phyloP scores from a whole-genome alignment of 2,329 filamentous ascomycete genomes.

The Cladophialophora yegresii region DNA sequence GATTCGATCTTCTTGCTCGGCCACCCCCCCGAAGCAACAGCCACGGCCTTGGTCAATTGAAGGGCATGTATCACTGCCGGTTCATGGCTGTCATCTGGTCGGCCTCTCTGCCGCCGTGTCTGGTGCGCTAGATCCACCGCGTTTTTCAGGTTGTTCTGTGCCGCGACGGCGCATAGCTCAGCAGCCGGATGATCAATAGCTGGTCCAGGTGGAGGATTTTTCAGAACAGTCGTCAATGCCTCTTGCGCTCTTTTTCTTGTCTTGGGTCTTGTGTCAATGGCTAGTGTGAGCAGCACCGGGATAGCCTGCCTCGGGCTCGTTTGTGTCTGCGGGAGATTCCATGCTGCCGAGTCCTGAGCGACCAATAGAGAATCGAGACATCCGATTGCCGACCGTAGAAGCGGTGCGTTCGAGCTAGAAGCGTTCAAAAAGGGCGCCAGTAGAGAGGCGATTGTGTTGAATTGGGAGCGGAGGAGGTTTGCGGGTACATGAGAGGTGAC shows the following conservation, averaged over 20 bases:
- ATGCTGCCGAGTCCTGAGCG: constrained; percentile 82
- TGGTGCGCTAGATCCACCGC: constrained; percentile 66
- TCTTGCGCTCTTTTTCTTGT: constrained; percentile 92
- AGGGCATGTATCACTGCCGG: constrained; percentile 87
- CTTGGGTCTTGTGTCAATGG: constrained; percentile 86
- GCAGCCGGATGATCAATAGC: constrained; percentile 91
- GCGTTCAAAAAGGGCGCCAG: constrained; percentile 81
- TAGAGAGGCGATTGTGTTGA: constrained; percentile 84
- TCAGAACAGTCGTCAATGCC: constrained; percentile 78
- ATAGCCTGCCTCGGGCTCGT: constrained; percentile 85
- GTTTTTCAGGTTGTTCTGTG: constrained; percentile 75
- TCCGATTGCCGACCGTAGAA: constrained; percentile 85
- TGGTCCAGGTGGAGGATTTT: constrained; percentile 83
- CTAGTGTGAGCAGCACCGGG: constrained; percentile 79
- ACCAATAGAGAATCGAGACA: constrained; percentile 89
- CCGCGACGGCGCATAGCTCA: constrained; percentile 93
- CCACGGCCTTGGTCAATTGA: constrained; percentile 88
- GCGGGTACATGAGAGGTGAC: constrained; percentile 82
- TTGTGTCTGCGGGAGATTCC: constrained; percentile 81
- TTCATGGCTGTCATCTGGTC: constrained; percentile 63
- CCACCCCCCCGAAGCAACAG: constrained; percentile 86
- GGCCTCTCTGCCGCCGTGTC: constrained; percentile 64
- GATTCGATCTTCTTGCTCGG: constrained; percentile 93
- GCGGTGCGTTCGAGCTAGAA: constrained; percentile 79
- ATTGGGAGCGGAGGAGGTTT: constrained; percentile 88